These are phyloP conservation scores for Daldinia caldariorum DNA, from an alignment of 495 filamentous ascomycete species.

Conservation along the genomic window DNA sequence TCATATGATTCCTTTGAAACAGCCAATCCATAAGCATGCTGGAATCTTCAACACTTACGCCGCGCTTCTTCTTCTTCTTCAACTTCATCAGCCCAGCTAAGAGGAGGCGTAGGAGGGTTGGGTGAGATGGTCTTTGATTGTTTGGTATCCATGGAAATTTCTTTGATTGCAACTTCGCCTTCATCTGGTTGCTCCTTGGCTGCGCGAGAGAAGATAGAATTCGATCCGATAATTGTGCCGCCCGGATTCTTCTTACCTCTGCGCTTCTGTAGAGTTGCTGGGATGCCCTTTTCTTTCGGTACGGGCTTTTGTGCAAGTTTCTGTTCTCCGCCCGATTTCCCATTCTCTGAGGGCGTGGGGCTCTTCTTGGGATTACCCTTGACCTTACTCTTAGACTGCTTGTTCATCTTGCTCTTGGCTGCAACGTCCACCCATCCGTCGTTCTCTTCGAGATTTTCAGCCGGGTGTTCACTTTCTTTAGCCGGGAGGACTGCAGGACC, in stretches of 20 bases:
- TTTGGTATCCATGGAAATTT: neutral
- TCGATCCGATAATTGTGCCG: conserved; percentile 22
- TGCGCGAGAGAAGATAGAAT: conserved; percentile 12
- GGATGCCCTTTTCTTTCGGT: neutral
- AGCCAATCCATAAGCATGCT: neutral
- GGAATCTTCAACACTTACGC: neutral
- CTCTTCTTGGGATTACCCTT: conserved; percentile 5
- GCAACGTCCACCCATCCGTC: conserved; percentile 10
- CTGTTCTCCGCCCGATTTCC: neutral
- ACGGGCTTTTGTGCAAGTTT: neutral
- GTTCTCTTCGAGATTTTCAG: neutral
- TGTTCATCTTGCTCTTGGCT: conserved; percentile 1
- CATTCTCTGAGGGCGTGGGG: neutral
- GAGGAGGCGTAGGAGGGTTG: neutral
- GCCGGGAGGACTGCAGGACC: neutral
- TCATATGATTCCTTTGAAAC: neutral
- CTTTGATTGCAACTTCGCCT: neutral
- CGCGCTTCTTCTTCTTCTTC: conserved; percentile 6
- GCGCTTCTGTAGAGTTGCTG: conserved; percentile 5
- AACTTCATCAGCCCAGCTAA: conserved; percentile 23
- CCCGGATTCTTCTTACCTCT: neutral
- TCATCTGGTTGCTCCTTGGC: neutral
- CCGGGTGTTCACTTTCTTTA: neutral
- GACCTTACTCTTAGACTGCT: conserved; percentile 4
- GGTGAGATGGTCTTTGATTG: neutral